Evolutionary conservation across 2,329 filamentous ascomycete species (phyloP), one percentile per base, ranked within the genome.

Genomic region (Aureobasidium pullulans): DNA sequence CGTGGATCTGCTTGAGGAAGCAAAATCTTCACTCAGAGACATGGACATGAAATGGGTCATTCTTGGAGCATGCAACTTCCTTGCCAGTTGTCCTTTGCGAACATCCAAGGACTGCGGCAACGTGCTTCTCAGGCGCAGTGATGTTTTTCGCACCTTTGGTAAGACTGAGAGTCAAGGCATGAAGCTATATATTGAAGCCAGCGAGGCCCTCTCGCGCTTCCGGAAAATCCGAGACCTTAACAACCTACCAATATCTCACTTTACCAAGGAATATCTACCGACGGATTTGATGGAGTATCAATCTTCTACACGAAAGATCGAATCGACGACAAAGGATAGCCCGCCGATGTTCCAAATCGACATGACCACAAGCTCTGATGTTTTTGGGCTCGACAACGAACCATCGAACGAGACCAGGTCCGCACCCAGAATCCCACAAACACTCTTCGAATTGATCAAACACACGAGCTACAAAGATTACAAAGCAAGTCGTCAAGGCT

Each of bases 401-500:
- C 23, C 13, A 1, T 32, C 15, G n/a, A 28, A 6, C 5, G 6
- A 6, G 8, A 23, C n/a, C 5, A 16, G 32, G n/a, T 8, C 36
- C 31, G 6, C 15, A 8, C 40, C 16, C 4, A 31, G n/a, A 7
- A 19, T 29, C 9, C 28, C 23, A 40, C 43, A 16, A 6, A 48
- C 54, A 6, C 43, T 57, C 66, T 76, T 83, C 61, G 64, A 72
- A 4, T 74, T 86, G 6, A 77, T 92, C 54, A 79, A 86, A 62
- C 71, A 76, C 50, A 90, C 88, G 0, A 89, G 86, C 65, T 75
- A 77, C 13, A 67, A 73, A 6, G 83, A 86, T 70, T 92, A 92
- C 70, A 81, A 82, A 58, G 70, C 72, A 15, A 89, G 87, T 2
- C 77, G 76, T 6, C 68, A 73, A 0, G 85, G 85, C 48, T 92